Percentiles rank a stretch among this genome's conserved stretches.
Conservation (phyloP, 192 early-diverging fungal genomes). For the Helicostylum pulchrum region DNA sequence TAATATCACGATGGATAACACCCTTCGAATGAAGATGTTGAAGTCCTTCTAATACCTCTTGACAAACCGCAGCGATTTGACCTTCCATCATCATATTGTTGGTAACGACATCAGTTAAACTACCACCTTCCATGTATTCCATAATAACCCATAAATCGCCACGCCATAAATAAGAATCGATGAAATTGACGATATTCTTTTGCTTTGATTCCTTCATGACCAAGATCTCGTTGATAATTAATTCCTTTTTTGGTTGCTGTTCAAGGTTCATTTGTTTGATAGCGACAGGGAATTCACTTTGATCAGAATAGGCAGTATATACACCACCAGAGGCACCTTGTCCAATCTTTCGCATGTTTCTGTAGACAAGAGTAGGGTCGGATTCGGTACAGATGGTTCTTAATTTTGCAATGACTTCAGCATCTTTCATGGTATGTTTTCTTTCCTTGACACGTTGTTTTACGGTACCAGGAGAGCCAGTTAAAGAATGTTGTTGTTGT, state of each 20-base stretch:
- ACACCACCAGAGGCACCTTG: slow-evolving; percentile 75
- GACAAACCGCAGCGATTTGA: slow-evolving; percentile 84
- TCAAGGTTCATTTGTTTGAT: slow-evolving; percentile 90
- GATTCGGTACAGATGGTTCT: slow-evolving; percentile 86
- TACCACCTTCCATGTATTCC: slow-evolving; percentile 95
- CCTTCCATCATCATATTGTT: slow-evolving; percentile 81
- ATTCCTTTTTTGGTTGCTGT: slow-evolving; percentile 86
- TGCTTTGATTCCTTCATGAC: slow-evolving; percentile 81
- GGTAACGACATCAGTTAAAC: slow-evolving; percentile 86
- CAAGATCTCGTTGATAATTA: slow-evolving; percentile 83
- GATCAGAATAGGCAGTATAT: slow-evolving; percentile 62
- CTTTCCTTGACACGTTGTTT: slow-evolving; percentile 28
- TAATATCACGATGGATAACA: slow-evolving; percentile 84
- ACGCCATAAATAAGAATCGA: slow-evolving; percentile 78
- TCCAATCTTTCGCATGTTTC: slow-evolving; percentile 41
- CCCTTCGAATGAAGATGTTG: slow-evolving; percentile 65
- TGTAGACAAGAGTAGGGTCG: slow-evolving; percentile 72
- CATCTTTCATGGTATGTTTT: slow-evolving; percentile 37
- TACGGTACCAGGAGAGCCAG: slow-evolving; percentile 32
- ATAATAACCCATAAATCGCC: slow-evolving; percentile 90
- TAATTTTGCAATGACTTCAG: slow-evolving; percentile 84
- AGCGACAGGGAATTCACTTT: slow-evolving; percentile 57
- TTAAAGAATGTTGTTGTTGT: slow-evolving; percentile 9
- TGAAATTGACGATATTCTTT: slow-evolving; percentile 89
- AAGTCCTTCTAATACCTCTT: slow-evolving; percentile 69